Base-by-base conservation (phyloP, 177 flowering plant genomes). In the Vitis hybrid region DNA sequence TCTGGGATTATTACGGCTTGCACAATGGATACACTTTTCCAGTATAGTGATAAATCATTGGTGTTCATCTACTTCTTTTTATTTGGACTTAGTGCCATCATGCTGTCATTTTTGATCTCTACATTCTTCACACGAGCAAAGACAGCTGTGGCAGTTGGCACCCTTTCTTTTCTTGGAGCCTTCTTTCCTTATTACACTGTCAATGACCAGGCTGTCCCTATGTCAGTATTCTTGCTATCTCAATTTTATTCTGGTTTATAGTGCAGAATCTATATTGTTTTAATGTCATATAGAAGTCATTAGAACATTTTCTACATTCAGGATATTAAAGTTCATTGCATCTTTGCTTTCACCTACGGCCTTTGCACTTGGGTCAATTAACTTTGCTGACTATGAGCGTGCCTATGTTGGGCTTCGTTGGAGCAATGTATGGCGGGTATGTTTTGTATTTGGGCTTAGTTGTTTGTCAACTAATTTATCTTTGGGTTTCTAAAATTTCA, bases 361-460 rank as follows among this genome's bases (percentile, higher is more conserved):
- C 55, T 95, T 95, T 84, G 98, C 99, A 34, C 79, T 95, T 57
- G 99, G 98, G 50, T 90, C 98, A 16, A 68, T 93, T 68, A 93
- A 95, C 77, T 91, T 95, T 81, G 99, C 98, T 74, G 98, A 95
- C 67, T 93, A 93, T 87, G 99, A 95, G 82, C 94, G 95, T 73
- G 99, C 99, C 71, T 98, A 93, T 77, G 99, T 95, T 79, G 99
- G 99, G 70, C 85, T 95, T 29, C 94, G 98, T 11, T 95, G 99
- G 99, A 93, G 90, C 82, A 95, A 95, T 82, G 86, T 95, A 53
- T 95, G 99, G 99, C 87, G 86, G 87, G 99, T 90, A 85, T 73
- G 50, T 65, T 65, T 9, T 59, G 48, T 74, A 14, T 58, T 29
- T 50, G 8, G 65, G 1, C 50, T 57, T 22, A 19, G 2, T 50